These are phyloP conservation scores for Malassezia vespertilionis DNA, from an alignment of 1,284 basidiomycete species.

Conservation along the genomic window DNA sequence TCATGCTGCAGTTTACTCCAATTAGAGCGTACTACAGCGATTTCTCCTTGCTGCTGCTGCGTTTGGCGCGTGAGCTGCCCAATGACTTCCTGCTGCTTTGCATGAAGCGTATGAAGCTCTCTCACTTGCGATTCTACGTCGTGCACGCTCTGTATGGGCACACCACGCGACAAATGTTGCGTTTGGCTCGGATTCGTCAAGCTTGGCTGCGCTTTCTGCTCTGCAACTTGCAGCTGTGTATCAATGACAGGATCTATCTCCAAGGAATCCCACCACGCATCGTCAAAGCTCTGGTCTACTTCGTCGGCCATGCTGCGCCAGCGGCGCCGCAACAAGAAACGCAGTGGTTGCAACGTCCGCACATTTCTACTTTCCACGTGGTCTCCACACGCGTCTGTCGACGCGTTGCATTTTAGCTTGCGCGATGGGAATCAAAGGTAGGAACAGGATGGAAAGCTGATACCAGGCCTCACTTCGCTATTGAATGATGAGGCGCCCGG, in stretches of 20 bases:
- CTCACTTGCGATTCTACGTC: neutral
- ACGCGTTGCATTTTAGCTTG: neutral
- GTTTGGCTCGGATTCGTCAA: neutral
- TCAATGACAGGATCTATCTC: conserved; percentile 12
- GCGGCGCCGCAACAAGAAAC: no score
- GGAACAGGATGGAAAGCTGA: neutral
- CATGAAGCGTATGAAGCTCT: conserved; percentile 19
- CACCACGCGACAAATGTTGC: neutral
- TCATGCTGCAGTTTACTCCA: conserved; percentile 26
- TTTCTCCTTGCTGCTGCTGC: conserved; percentile 30
- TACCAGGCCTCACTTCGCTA: conserved; percentile 68
- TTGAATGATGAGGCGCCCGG: conserved; percentile 74
- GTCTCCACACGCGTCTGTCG: neutral
- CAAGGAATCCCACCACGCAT: conserved; percentile 16
- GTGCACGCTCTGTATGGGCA: neutral
- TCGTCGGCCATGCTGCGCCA: neutral
- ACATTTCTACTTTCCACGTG: neutral
- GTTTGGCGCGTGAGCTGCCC: conserved; percentile 21
- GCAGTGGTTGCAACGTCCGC: neutral
- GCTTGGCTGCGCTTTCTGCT: neutral
- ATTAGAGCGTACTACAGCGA: conserved; percentile 31
- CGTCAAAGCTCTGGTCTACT: conserved; percentile 12
- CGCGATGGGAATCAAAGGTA: conserved; percentile 18
- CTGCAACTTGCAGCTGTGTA: conserved; percentile 11
- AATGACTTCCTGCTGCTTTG: conserved; percentile 23